phyloP scores from a whole-genome alignment of 768 basidiomycete genomes.

The Phlegmacium glaucopus region DNA sequence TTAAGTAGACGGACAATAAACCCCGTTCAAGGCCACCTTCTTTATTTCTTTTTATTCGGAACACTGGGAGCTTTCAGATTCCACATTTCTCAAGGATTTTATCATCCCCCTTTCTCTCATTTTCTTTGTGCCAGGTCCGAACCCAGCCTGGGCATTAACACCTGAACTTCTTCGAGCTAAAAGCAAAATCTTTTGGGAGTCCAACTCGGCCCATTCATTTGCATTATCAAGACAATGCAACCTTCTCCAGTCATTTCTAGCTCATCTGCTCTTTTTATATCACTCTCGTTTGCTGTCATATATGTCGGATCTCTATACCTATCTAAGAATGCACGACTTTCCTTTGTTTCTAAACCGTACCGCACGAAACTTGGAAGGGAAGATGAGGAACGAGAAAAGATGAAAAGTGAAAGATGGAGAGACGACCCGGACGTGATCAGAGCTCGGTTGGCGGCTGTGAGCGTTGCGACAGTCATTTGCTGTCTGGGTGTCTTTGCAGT shows the following conservation, averaged over 20 bases:
- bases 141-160: too few relatives aligned
- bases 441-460: constrained; percentile 71
- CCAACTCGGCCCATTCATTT: too few relatives aligned
- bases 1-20: too few relatives aligned
- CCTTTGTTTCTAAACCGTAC: constrained; percentile 29
- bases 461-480: constrained; percentile 56
- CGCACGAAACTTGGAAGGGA: constrained; percentile 1
- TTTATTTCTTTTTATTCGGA: too few relatives aligned
- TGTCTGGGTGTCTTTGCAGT: constrained; percentile 48
- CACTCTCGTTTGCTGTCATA: constrained; percentile 53
- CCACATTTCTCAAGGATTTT: too few relatives aligned
- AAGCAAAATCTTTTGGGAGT: too few relatives aligned
- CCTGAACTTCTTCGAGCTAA: too few relatives aligned
- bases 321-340: constrained; percentile 59
- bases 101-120: too few relatives aligned
- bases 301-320: constrained; percentile 88
- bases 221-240: too few relatives aligned
- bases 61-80: too few relatives aligned
- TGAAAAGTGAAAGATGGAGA: constrained; percentile 52
- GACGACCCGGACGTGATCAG: constrained; percentile 85
- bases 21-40: too few relatives aligned
- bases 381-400: constrained; percentile 8
- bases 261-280: constrained; percentile 30
- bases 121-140: too few relatives aligned
- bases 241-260: constrained; percentile 14